A percentile compares a stretch with the other conserved stretches of the same genome.
These are phyloP conservation scores for Cadophora sp. DNA, from an alignment of 2,329 filamentous ascomycete genomes.

Conservation along the genomic window DNA sequence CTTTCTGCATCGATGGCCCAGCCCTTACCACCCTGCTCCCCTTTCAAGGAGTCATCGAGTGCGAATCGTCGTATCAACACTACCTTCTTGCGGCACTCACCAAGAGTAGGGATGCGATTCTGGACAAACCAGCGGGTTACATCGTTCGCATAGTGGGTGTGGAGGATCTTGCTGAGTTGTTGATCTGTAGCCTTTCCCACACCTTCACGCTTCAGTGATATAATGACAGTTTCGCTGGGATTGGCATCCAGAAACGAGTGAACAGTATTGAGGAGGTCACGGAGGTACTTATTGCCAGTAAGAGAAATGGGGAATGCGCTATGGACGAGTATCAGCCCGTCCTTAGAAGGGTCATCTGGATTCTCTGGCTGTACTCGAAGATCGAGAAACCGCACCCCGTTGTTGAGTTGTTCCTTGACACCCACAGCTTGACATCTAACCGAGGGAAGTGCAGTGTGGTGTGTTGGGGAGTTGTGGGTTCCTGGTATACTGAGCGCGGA, in stretches of 20 bases:
- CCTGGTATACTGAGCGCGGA: conserved; percentile 89
- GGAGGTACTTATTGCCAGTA: conserved; percentile 80
- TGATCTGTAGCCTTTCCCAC: conserved; percentile 80
- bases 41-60: conserved; percentile 62
- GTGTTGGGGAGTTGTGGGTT: conserved; percentile 93
- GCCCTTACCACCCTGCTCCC: conserved; percentile 56
- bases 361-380: conserved; percentile 76
- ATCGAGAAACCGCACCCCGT: conserved; percentile 94
- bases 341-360: conserved; percentile 62
- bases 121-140: conserved; percentile 77
- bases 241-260: conserved; percentile 79
- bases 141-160: conserved; percentile 71
- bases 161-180: conserved; percentile 77
- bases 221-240: conserved; percentile 81
- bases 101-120: conserved; percentile 77
- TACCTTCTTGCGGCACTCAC: conserved; percentile 81
- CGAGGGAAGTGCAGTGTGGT: conserved; percentile 83
- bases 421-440: conserved; percentile 90
- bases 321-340: conserved; percentile 84
- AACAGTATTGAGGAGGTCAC: conserved; percentile 72
- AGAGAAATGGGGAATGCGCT: conserved; percentile 88
- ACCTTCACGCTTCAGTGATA: conserved; percentile 92
- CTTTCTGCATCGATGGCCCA: conserved; percentile 66
- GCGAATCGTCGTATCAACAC: conserved; percentile 84
- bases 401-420: conserved; percentile 78